These are phyloP conservation scores for Mariannaea elegans DNA, from an alignment of 2,329 filamentous ascomycete genomes.

Conservation along the genomic window DNA sequence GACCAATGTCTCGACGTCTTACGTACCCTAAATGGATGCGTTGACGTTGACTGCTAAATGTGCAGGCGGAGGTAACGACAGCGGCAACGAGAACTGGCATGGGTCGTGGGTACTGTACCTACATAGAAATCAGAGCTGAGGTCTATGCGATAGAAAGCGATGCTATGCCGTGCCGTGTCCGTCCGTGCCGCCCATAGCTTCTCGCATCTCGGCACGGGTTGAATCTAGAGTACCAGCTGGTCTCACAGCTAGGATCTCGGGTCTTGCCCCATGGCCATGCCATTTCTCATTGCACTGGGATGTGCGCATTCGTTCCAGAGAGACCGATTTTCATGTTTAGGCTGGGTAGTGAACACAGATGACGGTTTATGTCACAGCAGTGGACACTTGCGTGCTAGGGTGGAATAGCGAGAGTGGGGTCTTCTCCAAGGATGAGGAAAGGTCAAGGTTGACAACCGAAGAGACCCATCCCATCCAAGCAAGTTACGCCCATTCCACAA, in stretches of 20 bases:
- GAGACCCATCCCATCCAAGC: neutral
- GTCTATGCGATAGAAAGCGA: constrained; percentile 5
- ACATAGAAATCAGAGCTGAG: constrained; percentile 7
- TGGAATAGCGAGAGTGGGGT: constrained; percentile 7
- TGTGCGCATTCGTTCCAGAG: constrained; percentile 15
- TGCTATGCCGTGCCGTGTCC: constrained; percentile 8
- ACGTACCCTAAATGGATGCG: neutral
- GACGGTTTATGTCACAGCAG: constrained; percentile 14
- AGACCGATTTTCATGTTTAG: constrained; percentile 14
- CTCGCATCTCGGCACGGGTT: constrained; percentile 3
- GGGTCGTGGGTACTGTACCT: constrained; percentile 7
- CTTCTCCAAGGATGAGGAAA: constrained; percentile 8
- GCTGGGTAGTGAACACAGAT: constrained; percentile 20
- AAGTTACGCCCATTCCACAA: constrained; percentile 15
- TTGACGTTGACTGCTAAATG: constrained; percentile 3
- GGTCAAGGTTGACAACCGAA: constrained; percentile 9
- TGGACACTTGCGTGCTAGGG: constrained; percentile 12
- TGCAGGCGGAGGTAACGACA: constrained; percentile 3
- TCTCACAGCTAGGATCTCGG: constrained; percentile 1
- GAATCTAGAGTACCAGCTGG: neutral
- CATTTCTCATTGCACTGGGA: constrained; percentile 4
- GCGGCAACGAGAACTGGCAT: constrained; percentile 1
- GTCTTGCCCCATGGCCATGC: neutral
- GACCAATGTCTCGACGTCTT: constrained; percentile 1
- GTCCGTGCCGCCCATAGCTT: neutral